Conservation (phyloP, 2,329 filamentous ascomycete species). For the Passalora sequoiae region DNA sequence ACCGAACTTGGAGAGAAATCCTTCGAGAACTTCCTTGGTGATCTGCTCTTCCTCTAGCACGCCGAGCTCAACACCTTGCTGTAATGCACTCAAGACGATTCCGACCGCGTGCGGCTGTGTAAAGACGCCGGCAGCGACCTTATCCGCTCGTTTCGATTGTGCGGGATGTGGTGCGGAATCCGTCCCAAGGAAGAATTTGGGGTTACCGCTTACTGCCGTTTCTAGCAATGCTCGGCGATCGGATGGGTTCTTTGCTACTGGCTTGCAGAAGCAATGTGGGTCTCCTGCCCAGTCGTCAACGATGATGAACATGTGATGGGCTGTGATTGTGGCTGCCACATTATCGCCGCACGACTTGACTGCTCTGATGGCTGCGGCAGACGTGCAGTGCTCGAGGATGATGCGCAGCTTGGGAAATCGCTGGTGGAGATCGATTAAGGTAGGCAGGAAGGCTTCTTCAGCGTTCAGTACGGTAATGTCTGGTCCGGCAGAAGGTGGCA, state of each 20-base stretch:
- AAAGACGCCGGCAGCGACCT: slow-evolving; percentile 68
- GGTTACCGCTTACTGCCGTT: slow-evolving; percentile 54
- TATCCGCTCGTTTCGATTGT: slow-evolving; percentile 54
- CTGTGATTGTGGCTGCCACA: slow-evolving; percentile 77
- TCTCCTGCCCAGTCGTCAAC: slow-evolving; percentile 66
- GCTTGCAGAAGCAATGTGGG: slow-evolving; percentile 76
- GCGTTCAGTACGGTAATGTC: slow-evolving; percentile 54
- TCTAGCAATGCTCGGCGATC: slow-evolving; percentile 68
- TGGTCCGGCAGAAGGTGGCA: slow-evolving; percentile 50
- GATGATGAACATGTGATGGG: slow-evolving; percentile 77
- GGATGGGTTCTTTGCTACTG: slow-evolving; percentile 58
- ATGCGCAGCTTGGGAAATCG: slow-evolving; percentile 66
- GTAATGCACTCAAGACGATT: slow-evolving; percentile 60
- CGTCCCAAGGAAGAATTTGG: slow-evolving; percentile 70
- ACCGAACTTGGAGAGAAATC: slow-evolving; percentile 55
- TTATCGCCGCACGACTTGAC: slow-evolving; percentile 71
- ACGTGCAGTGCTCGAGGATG: slow-evolving; percentile 80
- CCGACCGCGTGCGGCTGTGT: slow-evolving; percentile 68
- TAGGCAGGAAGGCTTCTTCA: slow-evolving; percentile 75
- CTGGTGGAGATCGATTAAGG: slow-evolving; percentile 65
- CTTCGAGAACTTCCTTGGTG: slow-evolving; percentile 50
- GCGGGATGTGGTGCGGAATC: slow-evolving; percentile 67
- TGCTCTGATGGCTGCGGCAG: slow-evolving; percentile 70
- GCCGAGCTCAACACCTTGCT: slow-evolving; percentile 55
- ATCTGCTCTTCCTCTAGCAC: slow-evolving; percentile 52